These are phyloP conservation scores for Amylostereum chailletii DNA, from an alignment of 1,284 basidiomycete genomes.

Conservation along the genomic window DNA sequence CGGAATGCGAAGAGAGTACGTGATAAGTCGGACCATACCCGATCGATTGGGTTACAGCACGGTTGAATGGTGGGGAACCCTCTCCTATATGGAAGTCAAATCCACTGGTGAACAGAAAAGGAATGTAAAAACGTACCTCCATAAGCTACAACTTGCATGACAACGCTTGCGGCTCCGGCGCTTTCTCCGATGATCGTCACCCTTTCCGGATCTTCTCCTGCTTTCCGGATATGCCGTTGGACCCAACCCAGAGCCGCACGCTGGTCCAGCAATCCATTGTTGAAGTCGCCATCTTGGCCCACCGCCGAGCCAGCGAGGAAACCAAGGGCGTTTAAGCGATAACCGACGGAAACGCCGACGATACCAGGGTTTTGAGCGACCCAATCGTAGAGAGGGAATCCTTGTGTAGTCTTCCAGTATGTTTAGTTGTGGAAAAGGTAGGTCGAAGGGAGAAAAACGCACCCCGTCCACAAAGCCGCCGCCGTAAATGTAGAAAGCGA, in stretches of 20 bases:
- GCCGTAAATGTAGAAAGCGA: constrained; percentile 38
- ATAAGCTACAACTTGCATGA: constrained; percentile 34
- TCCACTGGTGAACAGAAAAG: not conserved
- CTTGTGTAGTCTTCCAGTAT: not conserved
- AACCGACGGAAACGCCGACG: constrained; percentile 45
- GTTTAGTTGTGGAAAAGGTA: not conserved
- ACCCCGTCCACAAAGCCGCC: constrained; percentile 32
- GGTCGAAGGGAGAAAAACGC: constrained; percentile 1
- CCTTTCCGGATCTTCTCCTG: constrained; percentile 32
- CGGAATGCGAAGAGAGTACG: constrained; percentile 16
- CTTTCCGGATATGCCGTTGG: constrained; percentile 31
- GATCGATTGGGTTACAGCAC: constrained; percentile 33
- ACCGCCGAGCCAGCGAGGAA: constrained; percentile 32
- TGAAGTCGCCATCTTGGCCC: constrained; percentile 25
- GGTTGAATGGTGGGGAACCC: constrained; percentile 27
- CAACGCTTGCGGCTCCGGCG: constrained; percentile 34
- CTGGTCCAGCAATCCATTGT: constrained; percentile 39
- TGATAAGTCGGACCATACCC: constrained; percentile 31
- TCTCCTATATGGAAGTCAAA: constrained; percentile 18
- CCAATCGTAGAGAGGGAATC: constrained; percentile 34
- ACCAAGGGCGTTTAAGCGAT: constrained; percentile 45
- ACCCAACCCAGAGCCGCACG: constrained; percentile 38
- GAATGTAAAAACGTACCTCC: constrained; percentile 21
- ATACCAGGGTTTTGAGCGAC: constrained; percentile 38
- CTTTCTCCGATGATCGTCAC: constrained; percentile 36